Percentiles rank a stretch among this genome's conserved stretches.
phyloP scores from a whole-genome alignment of 2,329 filamentous ascomycete species.

The Ceratocystis huliohia region DNA sequence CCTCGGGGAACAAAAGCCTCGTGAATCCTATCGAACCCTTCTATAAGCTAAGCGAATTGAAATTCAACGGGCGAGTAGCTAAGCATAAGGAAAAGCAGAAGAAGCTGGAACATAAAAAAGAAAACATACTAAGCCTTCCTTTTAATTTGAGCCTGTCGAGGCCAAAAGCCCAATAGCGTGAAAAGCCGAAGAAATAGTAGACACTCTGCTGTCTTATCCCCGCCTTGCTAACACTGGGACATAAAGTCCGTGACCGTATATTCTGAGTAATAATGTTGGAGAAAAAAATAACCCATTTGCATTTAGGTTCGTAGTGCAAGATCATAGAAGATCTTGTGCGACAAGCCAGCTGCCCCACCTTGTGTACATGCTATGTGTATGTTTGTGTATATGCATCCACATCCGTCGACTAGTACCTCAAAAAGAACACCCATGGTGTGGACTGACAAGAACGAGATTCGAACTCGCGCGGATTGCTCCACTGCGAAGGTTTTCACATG shows the following conservation, averaged over 20 bases:
- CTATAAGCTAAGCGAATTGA: not conserved
- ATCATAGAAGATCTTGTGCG: no score
- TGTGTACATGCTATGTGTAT: no score
- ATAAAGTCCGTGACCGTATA: no score
- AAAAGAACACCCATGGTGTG: no score
- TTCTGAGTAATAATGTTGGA: no score
- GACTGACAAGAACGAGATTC: constrained; percentile 27
- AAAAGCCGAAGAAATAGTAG: not conserved
- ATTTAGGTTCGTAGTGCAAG: no score
- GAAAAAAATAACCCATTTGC: no score
- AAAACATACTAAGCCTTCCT: not conserved
- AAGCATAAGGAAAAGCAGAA: constrained; percentile 5
- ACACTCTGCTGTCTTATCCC: no score
- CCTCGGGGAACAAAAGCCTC: not conserved
- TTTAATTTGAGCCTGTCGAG: not conserved
- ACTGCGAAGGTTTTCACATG: constrained; percentile 15
- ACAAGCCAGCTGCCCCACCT: no score
- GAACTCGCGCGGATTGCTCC: constrained; percentile 22
- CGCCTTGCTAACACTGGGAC: no score
- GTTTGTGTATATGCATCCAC: no score
- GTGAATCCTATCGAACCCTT: not conserved
- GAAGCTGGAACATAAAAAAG: constrained; percentile 5
- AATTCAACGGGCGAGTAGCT: not conserved
- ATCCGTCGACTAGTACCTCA: no score
- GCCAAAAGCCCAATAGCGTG: not conserved